Evolutionary conservation across 352 stramenopile genomes (phyloP).

Genomic region (Pythium brassicae): DNA sequence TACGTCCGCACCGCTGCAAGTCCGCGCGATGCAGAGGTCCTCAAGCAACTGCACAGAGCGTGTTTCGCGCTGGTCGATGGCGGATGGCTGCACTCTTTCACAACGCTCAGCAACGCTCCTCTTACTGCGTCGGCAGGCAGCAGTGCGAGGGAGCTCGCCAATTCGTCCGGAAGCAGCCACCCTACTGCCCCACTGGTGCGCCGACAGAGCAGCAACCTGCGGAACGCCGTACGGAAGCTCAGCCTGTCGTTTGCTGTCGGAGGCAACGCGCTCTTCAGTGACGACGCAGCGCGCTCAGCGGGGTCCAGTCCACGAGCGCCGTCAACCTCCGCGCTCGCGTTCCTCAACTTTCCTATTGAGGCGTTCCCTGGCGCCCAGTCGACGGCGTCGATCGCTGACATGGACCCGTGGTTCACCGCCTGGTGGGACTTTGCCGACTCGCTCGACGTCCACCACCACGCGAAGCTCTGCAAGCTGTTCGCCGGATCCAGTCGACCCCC

Average conservation of each 20-base stretch:
- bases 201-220: slow-evolving; percentile 2
- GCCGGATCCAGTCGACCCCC: background rate
- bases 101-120: background rate
- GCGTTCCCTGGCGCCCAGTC: background rate
- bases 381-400: background rate
- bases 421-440: slow-evolving; percentile 8
- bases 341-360: slow-evolving; percentile 10
- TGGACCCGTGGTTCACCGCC: slow-evolving; percentile 11
- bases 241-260: slow-evolving; percentile 3
- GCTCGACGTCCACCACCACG: slow-evolving; percentile 4
- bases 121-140: background rate
- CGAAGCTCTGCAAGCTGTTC: slow-evolving; percentile 5
- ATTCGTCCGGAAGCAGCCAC: background rate
- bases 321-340: background rate
- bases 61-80: slow-evolving; percentile 4
- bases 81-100: background rate
- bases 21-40: background rate
- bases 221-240: background rate
- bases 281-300: background rate
- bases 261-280: background rate
- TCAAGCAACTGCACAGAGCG: slow-evolving; percentile 4
- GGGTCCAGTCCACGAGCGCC: background rate
- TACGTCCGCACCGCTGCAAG: background rate
- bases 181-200: background rate
- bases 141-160: background rate